phyloP scores from a whole-genome alignment of 768 basidiomycete species.

The Termitomyces sp. region DNA sequence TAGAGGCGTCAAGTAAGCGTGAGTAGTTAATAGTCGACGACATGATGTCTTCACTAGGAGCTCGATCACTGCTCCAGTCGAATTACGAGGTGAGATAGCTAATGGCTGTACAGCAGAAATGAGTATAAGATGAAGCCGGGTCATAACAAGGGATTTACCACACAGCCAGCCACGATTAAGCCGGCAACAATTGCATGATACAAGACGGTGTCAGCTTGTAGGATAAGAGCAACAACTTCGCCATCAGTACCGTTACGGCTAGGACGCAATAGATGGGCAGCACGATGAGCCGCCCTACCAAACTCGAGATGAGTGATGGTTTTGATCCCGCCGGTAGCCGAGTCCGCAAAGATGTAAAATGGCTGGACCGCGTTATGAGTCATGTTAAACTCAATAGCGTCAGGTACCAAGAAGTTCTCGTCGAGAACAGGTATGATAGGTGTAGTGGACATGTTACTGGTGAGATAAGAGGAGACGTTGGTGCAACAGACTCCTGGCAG shows the following conservation, averaged over 20 bases:
- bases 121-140: background rate
- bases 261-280: constrained; percentile 36
- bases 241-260: constrained; percentile 24
- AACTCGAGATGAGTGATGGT: constrained; percentile 40
- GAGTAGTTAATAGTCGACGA: constrained; percentile 34
- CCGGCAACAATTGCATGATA: constrained; percentile 41
- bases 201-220: constrained; percentile 29
- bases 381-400: constrained; percentile 12
- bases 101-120: constrained; percentile 27
- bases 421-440: constrained; percentile 3
- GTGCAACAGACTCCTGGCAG: background rate
- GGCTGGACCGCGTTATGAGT: constrained; percentile 7
- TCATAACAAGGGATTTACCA: constrained; percentile 20
- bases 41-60: constrained; percentile 35
- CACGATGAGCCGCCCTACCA: constrained; percentile 39
- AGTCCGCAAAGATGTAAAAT: constrained; percentile 6
- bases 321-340: constrained; percentile 8
- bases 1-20: constrained; percentile 23
- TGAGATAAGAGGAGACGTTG: background rate
- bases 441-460: background rate
- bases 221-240: constrained; percentile 33
- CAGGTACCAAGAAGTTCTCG: constrained; percentile 7
- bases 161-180: constrained; percentile 29
- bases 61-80: constrained; percentile 30
- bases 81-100: constrained; percentile 37